A percentile compares a stretch with the other conserved stretches of the same genome.
These are phyloP conservation scores for Spiraea crenata DNA, from an alignment of 331 rosid species.

Conservation along the genomic window DNA sequence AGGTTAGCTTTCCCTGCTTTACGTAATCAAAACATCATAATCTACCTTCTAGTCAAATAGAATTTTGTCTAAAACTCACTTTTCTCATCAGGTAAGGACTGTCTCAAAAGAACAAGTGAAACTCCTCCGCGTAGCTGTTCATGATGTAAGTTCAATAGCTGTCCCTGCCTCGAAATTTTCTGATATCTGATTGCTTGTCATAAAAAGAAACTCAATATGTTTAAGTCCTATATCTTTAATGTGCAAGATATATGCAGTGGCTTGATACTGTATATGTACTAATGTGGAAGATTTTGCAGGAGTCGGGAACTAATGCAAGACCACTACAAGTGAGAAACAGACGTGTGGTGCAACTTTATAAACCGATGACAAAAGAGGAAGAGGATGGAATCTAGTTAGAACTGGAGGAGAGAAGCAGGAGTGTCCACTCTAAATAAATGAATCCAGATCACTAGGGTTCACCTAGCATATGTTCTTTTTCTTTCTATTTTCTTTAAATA, in stretches of 20 bases:
- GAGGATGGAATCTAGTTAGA: neutral
- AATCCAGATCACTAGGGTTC: neutral
- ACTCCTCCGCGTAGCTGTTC: constrained; percentile 56
- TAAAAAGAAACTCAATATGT: too few relatives aligned
- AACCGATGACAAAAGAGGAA: constrained; percentile 11
- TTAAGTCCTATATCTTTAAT: too few relatives aligned
- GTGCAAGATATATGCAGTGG: neutral
- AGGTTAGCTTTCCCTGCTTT: constrained; percentile 8
- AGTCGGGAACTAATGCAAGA: constrained; percentile 49
- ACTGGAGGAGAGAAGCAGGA: neutral
- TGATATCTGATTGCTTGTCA: too few relatives aligned
- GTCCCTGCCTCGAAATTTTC: too few relatives aligned
- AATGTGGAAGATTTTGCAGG: constrained; percentile 36
- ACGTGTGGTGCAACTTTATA: constrained; percentile 37
- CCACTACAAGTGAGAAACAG: constrained; percentile 48
- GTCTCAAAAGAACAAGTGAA: constrained; percentile 46
- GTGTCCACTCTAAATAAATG: neutral
- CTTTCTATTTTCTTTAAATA: too few relatives aligned
- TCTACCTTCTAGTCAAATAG: neutral
- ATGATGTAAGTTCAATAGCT: constrained; percentile 60
- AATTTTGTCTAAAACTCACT: neutral
- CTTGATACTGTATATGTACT: neutral
- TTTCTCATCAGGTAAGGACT: constrained; percentile 45
- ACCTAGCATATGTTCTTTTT: neutral
- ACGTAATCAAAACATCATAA: neutral